A percentile compares a stretch with the other conserved stretches of the same genome.
phyloP scores from a whole-genome alignment of 1,139 yeast species.

The Spathaspora sp. region DNA sequence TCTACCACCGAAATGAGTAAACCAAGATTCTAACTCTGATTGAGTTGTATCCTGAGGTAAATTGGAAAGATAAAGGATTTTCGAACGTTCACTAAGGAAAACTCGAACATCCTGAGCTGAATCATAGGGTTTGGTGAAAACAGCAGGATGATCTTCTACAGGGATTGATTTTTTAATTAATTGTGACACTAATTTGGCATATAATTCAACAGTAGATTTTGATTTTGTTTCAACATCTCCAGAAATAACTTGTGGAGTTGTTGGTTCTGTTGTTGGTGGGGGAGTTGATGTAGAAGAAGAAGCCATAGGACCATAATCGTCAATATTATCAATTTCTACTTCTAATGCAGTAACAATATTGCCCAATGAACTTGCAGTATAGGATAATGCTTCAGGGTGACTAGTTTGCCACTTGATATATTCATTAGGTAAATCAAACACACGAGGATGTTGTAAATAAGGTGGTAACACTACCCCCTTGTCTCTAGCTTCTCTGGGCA shows the following conservation, averaged over 20 bases:
- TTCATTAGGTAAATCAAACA: constrained; percentile 76
- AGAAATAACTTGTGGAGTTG: constrained; percentile 3
- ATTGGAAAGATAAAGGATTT: constrained; percentile 74
- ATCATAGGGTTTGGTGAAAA: constrained; percentile 74
- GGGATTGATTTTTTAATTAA: constrained; percentile 58
- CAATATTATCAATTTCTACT: constrained; percentile 37
- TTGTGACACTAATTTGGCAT: constrained; percentile 47
- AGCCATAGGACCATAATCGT: constrained; percentile 10
- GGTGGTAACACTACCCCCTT: constrained; percentile 70
- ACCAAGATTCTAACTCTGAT: constrained; percentile 89
- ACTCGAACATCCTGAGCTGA: constrained; percentile 65
- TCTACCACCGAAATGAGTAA: constrained; percentile 79
- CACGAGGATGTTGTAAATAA: constrained; percentile 71
- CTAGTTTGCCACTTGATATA: constrained; percentile 66
- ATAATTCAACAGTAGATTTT: constrained; percentile 16
- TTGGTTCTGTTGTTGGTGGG: constrained; percentile 10
- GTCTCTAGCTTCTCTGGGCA: constrained; percentile 81
- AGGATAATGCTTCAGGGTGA: constrained; percentile 61
- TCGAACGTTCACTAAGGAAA: constrained; percentile 71
- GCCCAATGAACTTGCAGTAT: constrained; percentile 46
- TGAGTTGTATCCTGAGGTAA: constrained; percentile 86
- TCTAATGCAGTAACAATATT: constrained; percentile 62
- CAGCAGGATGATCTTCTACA: constrained; percentile 49
- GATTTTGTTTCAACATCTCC: constrained; percentile 10
- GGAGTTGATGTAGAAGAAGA: constrained; percentile 11